A percentile compares a stretch with the other conserved stretches of the same genome.
These are phyloP conservation scores for Suillus paluster DNA, from an alignment of 768 basidiomycete genomes.

Conservation along the genomic window DNA sequence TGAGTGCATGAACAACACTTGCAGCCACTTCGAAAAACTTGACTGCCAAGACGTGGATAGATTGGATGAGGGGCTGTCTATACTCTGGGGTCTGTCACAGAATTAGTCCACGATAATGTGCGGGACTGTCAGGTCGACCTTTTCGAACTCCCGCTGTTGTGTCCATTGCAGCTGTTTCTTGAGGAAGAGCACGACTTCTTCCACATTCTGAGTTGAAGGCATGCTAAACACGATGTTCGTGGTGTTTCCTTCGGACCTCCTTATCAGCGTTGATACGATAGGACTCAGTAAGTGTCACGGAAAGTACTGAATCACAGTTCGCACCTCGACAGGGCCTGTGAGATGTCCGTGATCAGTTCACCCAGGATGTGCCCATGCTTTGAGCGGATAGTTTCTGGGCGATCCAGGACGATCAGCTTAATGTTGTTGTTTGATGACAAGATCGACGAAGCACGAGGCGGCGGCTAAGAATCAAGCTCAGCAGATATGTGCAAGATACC, in stretches of 20 bases:
- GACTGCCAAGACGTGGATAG: conserved; percentile 95
- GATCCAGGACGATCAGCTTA: conserved; percentile 94
- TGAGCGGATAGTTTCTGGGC: conserved; percentile 78
- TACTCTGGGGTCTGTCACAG: conserved; percentile 81
- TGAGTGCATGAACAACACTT: conserved; percentile 89
- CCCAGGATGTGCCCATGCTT: conserved; percentile 93
- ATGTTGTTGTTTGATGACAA: conserved; percentile 98
- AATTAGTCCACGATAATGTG: conserved; percentile 2
- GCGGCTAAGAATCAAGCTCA: conserved; percentile 59
- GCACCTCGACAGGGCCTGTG: conserved; percentile 86
- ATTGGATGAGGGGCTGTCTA: conserved; percentile 94
- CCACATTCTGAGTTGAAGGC: conserved; percentile 93
- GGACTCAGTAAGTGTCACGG: conserved; percentile 6
- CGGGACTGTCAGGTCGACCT: conserved; percentile 49
- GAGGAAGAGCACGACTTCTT: conserved; percentile 93
- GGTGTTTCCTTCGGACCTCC: conserved; percentile 94
- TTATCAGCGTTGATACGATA: conserved; percentile 76
- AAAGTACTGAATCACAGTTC: conserved; percentile 5
- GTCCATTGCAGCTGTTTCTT: conserved; percentile 98
- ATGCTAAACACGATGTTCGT: conserved; percentile 88
- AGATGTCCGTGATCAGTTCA: conserved; percentile 91
- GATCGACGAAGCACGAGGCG: conserved; percentile 83
- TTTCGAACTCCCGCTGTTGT: conserved; percentile 90
- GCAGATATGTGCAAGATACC: not conserved
- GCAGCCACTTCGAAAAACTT: conserved; percentile 97